Base-by-base conservation (phyloP, 805 yeast species). In the Saturnispora ahearnii region DNA sequence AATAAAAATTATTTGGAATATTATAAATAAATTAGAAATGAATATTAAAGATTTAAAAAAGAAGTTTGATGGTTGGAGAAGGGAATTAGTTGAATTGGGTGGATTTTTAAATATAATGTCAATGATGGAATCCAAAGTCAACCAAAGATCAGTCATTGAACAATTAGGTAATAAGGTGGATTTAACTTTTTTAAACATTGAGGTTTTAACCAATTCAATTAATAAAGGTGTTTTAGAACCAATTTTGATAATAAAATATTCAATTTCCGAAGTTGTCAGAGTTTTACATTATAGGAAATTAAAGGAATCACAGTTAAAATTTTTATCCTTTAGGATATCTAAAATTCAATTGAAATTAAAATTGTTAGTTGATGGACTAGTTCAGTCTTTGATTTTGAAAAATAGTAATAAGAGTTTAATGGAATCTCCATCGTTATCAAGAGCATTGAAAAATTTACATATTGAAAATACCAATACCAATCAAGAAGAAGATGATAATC, bases 81-180 rank as follows among this genome's bases (percentile, higher is more conserved):
- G 63, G 13, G 62, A 67, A 5, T 57, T 77, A 54, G 69, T 77
- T 12, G 80, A 77, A 57, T 63, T 78, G 46, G 83, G 83, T 21
- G 81, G 80, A 3, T 74, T 76, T 56, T 69, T 77, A 56, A 78
- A 78, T 59, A 74, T 78, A 52, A 76, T 78, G 55, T 73, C 80
- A 21, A 68, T 78, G 32, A 71, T 64, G 64, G 69, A 70, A 66
- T 21, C 21, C 9, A 26, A 46, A 28, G 2, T 36, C 4, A 62
- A 62, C 28, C 65, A 63, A 37, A 60, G 62, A 30, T 52, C 52
- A 30, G 36, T 57, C 15, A 69, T 77, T 36, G 83, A 78, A 58
- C 68, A 67, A 46, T 74, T 77, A 54, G 83, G 83, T 1, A 74
- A 78, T 45, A 70, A 72, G 11, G 67, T 78, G 15, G 83, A 78